phyloP scores from a whole-genome alignment of 192 early-diverging fungal species.

The Gigaspora rosea region DNA sequence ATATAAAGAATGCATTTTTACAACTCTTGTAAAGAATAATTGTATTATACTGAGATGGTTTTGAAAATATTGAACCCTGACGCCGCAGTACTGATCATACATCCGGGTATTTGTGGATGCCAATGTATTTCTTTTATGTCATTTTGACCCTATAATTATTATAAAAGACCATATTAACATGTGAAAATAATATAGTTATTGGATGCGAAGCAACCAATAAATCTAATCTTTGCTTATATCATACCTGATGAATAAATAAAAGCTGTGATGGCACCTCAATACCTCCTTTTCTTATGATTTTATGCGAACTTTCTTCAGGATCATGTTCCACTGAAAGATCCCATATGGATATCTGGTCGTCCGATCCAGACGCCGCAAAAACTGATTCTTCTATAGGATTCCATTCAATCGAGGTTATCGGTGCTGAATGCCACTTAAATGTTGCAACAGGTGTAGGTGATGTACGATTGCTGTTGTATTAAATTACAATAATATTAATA shows the following conservation, averaged over 20 bases:
- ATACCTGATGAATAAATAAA: conserved; percentile 79
- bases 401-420: conserved; percentile 98
- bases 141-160: conserved; percentile 73
- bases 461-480: conserved; percentile 29
- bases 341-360: conserved; percentile 97
- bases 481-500: too few relatives aligned
- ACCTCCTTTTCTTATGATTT: conserved; percentile 58
- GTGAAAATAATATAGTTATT: neutral
- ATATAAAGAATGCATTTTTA: too few relatives aligned
- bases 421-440: conserved; percentile 91
- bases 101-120: conserved; percentile 93
- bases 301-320: conserved; percentile 77
- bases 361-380: conserved; percentile 87
- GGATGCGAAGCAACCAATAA: neutral
- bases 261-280: conserved; percentile 92
- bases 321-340: conserved; percentile 97
- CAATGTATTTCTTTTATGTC: conserved; percentile 97
- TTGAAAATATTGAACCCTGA: conserved; percentile 97
- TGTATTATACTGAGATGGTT: conserved; percentile 79
- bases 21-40: too few relatives aligned
- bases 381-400: conserved; percentile 90
- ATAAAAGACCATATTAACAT: neutral
- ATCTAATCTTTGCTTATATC: neutral
- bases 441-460: conserved; percentile 78
- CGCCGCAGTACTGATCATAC: conserved; percentile 80